A percentile compares a stretch with the other conserved stretches of the same genome.
phyloP scores from a whole-genome alignment of 2,329 filamentous ascomycete species.

The Fusarium anguioides region DNA sequence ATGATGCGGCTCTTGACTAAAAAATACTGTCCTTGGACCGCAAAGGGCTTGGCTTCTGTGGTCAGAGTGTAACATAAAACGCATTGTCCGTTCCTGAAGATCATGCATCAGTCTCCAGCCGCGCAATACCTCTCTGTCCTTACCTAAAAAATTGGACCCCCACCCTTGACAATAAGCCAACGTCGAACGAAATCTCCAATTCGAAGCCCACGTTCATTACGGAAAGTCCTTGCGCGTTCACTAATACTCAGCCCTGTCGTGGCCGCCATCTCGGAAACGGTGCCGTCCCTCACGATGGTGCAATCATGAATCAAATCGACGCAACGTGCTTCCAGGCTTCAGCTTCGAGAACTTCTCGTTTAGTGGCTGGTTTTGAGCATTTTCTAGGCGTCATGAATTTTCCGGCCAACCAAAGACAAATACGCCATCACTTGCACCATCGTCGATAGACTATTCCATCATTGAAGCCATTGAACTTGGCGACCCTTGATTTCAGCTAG shows the following conservation, averaged over 20 bases:
- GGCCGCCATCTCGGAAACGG: slow-evolving; percentile 18
- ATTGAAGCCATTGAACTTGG: slow-evolving; percentile 18
- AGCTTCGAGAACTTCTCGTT: slow-evolving; percentile 5
- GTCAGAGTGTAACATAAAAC: slow-evolving; percentile 31
- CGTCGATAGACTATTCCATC: slow-evolving; percentile 8
- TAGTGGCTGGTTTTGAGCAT: slow-evolving; percentile 2
- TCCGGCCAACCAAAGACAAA: not conserved
- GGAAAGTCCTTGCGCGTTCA: slow-evolving; percentile 21
- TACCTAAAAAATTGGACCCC: slow-evolving; percentile 30
- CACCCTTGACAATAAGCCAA: slow-evolving; percentile 1
- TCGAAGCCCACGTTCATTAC: not conserved
- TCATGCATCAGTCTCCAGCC: slow-evolving; percentile 26
- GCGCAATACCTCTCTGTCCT: slow-evolving; percentile 26
- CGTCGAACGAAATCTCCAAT: not conserved
- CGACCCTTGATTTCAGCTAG: slow-evolving; percentile 18
- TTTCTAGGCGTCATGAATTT: not conserved
- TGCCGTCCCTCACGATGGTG: slow-evolving; percentile 24
- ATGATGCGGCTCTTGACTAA: slow-evolving; percentile 32
- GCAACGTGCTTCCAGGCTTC: slow-evolving; percentile 36
- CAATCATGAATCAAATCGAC: slow-evolving; percentile 32
- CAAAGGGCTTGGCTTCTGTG: slow-evolving; percentile 14
- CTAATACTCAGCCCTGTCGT: slow-evolving; percentile 27
- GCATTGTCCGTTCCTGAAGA: slow-evolving; percentile 40
- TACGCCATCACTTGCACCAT: slow-evolving; percentile 33
- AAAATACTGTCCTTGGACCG: not conserved